Base-by-base conservation (phyloP, 2,329 filamentous ascomycete genomes). In the Fusarium mangiferae region DNA sequence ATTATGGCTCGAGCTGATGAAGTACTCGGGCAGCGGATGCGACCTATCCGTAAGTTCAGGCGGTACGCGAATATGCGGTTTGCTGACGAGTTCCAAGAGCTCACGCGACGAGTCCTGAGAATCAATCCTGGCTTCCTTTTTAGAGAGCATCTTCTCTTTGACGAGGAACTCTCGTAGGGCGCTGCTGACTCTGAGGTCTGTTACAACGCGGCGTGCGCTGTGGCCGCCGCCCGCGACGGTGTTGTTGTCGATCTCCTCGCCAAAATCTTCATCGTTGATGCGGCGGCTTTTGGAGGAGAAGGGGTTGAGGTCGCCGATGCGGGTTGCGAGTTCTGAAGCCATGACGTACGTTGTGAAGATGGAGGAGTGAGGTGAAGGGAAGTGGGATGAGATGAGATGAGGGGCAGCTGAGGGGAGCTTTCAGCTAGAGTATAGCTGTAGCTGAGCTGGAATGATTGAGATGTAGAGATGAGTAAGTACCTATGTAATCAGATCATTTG, bases 1-100 rank as follows among this genome's bases (percentile, higher is more conserved):
- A 81, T 94, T 94, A 83, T 94, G 92, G 72, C 90, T 92, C 8
- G 90, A 92, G 81, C 90, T 92, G 82, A 94, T 89, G 77, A 90
- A 93, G 81, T 94, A 94, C 73, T 93, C 90, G 4, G 91, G 88
- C 28, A 94, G 82, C 2, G 91, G 88, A 72, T 90, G 84, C 17
- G 86, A 88, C 64, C 89, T 84, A 76, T 92, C 89, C 14, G 87
- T 86, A 18, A 91, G 80, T 60, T 86, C 81, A 5, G 80, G 68
- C 0, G 91, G 90, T 2, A 92, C 88, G 42, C 84, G 78, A 75
- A 91, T 86, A 80, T 92, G 89, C 38, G 88, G 86, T 73, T 85
- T 87, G 68, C 87, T 84, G 12, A 93, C 83, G 22, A 92, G 81
- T 5, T 83, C 81, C 28, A 83, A 81, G 30, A 93, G 80, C 1